Evolutionary conservation across 2,329 filamentous ascomycete genomes (phyloP), one percentile per base, ranked within the genome.

Genomic region (Purpureocillium lavendulum): DNA sequence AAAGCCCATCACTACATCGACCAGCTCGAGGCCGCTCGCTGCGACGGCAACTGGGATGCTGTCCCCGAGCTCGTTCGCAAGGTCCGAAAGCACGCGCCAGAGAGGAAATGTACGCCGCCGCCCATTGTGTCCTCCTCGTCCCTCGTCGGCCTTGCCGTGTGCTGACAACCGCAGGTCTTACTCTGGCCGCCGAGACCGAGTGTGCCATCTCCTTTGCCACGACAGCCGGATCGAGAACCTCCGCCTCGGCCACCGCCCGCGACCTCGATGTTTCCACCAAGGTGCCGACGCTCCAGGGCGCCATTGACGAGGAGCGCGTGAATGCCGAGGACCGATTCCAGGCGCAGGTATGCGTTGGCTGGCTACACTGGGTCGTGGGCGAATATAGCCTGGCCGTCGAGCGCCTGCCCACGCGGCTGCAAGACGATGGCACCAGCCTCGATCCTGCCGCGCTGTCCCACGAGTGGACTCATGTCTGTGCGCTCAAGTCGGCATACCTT

Each of bases 61-160:
- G 75, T 97, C 24, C 86, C 87, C 18, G 90, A 97, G 66, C 75
- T 94, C 47, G 82, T 92, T 53, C 80, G 90, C 59, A 98, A 98
- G 65, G 76, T 97, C 55, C 84, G 84, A 56, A 97, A 98, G 64
- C 90, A 98, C 73, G 86, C 88, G 52, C 83, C 88, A 31, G 77
- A 85, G 45, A 78, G 86, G 61, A 77, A 77, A 64, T 95, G 90
- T 96, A 82, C 53, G 77, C 57, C 47, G 9, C 15, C 9, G 13
- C 11, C 12, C 21, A 30, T 12, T 29, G 28, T 13, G 16, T 28
- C 16, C 2, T 4, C 10, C 6, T 12, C 15, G 8, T 13, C n/a
- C n/a, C n/a, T n/a, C n/a, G 7, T n/a, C 7, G 7, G 14, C 13
- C 7, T 10, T 24, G 15, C 24, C 21, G 6, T 10, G 21, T 26